Evolutionary conservation across 257 asterid species (phyloP).

Genomic region (Scutellaria barbata): DNA sequence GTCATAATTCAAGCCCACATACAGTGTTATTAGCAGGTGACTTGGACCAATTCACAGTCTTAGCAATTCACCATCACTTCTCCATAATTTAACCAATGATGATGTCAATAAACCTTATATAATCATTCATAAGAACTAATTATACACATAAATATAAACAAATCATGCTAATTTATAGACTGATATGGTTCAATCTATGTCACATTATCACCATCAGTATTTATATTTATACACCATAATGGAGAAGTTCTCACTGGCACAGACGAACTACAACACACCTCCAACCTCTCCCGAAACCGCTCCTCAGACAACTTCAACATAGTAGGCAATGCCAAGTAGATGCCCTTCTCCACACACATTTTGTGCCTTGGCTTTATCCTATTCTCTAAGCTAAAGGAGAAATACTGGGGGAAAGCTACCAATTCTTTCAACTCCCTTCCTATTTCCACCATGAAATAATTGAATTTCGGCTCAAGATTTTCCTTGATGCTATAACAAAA

Average conservation of each 20-base stretch:
- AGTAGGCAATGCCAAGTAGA: constrained; percentile 74
- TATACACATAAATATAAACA: constrained; percentile 37
- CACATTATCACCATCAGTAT: constrained; percentile 42
- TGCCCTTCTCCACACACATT: constrained; percentile 79
- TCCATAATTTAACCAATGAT: background rate
- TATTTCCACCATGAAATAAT: constrained; percentile 88
- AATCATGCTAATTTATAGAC: constrained; percentile 25
- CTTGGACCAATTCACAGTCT: constrained; percentile 9
- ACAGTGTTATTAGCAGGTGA: background rate
- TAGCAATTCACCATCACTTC: constrained; percentile 15
- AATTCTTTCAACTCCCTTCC: constrained; percentile 84
- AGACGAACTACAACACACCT: constrained; percentile 73
- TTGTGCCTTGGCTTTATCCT: constrained; percentile 82
- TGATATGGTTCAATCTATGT: constrained; percentile 30
- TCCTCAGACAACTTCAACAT: constrained; percentile 71
- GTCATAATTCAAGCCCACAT: background rate
- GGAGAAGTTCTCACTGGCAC: constrained; percentile 78
- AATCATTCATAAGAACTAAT: constrained; percentile 23
- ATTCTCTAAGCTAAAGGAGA: constrained; percentile 88
- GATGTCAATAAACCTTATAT: constrained; percentile 4
- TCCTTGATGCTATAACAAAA: constrained; percentile 84
- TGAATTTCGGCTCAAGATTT: constrained; percentile 80
- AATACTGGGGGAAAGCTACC: constrained; percentile 82
- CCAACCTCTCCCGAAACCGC: constrained; percentile 66
- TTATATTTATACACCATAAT: constrained; percentile 57